phyloP scores from a whole-genome alignment of 2,329 filamentous ascomycete genomes.

The Aspergillus aculeatus region DNA sequence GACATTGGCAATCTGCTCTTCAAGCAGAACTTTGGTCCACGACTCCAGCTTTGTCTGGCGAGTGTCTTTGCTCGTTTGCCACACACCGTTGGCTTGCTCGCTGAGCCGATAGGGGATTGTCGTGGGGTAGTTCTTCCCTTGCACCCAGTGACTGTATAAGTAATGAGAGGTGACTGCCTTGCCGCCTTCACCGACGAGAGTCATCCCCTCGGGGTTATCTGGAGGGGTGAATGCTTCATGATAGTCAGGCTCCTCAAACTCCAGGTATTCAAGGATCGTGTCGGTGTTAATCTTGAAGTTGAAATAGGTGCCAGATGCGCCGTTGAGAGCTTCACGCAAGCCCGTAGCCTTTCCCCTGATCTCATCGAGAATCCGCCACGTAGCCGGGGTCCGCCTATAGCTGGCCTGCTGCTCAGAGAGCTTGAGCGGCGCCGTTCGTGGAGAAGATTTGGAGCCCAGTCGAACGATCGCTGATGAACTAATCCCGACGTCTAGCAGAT shows the following conservation, averaged over 20 bases:
- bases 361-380: conserved; percentile 45
- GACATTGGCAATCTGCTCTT: conserved; percentile 48
- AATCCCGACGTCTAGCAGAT: conserved; percentile 62
- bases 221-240: conserved; percentile 59
- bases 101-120: too few species aligned
- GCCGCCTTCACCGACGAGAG: conserved; percentile 46
- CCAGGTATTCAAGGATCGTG: conserved; percentile 39
- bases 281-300: not conserved
- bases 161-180: conserved; percentile 49
- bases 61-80: too few species aligned
- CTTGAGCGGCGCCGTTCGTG: conserved; percentile 49
- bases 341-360: conserved; percentile 39
- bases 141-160: not conserved
- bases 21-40: conserved; percentile 50
- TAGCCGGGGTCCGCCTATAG: conserved; percentile 15
- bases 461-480: conserved; percentile 53
- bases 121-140: too few species aligned
- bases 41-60: conserved; percentile 38
- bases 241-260: conserved; percentile 54
- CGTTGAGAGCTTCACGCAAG: conserved; percentile 14
- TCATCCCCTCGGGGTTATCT: conserved; percentile 46
- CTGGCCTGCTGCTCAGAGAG: conserved; percentile 43
- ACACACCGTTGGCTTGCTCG: too few species aligned
- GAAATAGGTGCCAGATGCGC: too few species aligned
- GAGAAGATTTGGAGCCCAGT: conserved; percentile 60